These are phyloP conservation scores for Wickerhamiella shivajii DNA, from an alignment of 805 yeast species.

Conservation along the genomic window DNA sequence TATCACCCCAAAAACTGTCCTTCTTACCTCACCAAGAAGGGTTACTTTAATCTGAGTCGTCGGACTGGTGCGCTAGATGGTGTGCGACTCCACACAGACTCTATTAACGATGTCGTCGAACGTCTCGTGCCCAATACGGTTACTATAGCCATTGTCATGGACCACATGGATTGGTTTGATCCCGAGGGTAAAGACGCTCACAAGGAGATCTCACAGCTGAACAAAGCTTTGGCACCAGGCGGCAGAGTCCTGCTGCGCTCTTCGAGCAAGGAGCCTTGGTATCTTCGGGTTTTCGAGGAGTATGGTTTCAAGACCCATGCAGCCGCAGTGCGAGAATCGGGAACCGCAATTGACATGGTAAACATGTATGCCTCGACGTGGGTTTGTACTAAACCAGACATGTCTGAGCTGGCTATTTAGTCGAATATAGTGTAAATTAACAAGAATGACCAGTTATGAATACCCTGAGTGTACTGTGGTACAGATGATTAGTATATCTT, in stretches of 20 bases:
- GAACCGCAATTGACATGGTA: slow-evolving; percentile 58
- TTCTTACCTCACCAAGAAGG: slow-evolving; percentile 48
- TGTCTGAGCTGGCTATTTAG: slow-evolving; percentile 3
- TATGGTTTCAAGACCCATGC: slow-evolving; percentile 55
- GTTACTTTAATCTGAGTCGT: slow-evolving; percentile 37
- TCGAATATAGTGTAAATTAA: too few relatives aligned
- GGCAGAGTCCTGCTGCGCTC: slow-evolving; percentile 69
- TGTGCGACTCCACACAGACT: slow-evolving; percentile 67
- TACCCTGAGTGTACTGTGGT: too few relatives aligned
- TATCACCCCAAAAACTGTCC: slow-evolving; percentile 59
- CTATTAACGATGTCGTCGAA: slow-evolving; percentile 57
- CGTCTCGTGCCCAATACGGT: slow-evolving; percentile 47
- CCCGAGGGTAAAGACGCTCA: slow-evolving; percentile 48
- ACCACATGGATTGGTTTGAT: slow-evolving; percentile 86
- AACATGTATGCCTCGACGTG: slow-evolving; percentile 86
- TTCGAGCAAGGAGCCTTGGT: slow-evolving; percentile 67
- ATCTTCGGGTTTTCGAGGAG: slow-evolving; percentile 49
- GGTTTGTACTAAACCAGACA: slow-evolving; percentile 47
- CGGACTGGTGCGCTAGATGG: slow-evolving; percentile 44
- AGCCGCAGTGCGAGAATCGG: slow-evolving; percentile 51
- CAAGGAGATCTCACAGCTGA: slow-evolving; percentile 50
- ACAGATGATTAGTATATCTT: too few relatives aligned
- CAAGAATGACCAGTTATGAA: too few relatives aligned
- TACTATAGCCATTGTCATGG: slow-evolving; percentile 73
- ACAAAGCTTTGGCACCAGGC: slow-evolving; percentile 44